Base-by-base conservation (phyloP, 2,329 filamentous ascomycete species). In the Cercospora zeae-maydis region DNA sequence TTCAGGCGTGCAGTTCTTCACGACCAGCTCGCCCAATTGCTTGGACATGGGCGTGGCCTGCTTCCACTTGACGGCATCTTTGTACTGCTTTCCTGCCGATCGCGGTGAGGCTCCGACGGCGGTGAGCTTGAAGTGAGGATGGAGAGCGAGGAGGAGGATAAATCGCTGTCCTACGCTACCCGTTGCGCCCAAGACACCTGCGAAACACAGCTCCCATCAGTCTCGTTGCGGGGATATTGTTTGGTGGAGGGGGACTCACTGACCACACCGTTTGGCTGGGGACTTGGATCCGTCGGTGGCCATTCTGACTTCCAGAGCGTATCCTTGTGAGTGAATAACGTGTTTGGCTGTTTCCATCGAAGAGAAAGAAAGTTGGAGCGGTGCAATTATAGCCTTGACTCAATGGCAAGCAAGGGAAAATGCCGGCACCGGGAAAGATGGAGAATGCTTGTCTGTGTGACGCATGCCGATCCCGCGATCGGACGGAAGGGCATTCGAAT, bases 121-220 rank as follows among this genome's bases (percentile, higher is more conserved):
- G 68, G 95, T 89, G 62, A 98, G 87, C 67, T 87, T 86, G 72
- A 98, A 90, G 77, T 90, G 86, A 14, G 93, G 93, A 79, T 98
- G 93, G 59, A 92, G 84, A 49, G 91, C 88, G 66, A 98, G 88
- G 58, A 98, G 86, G 34, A 97, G 88, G 75, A 98, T 95, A 78
- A 98, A 98, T 73, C 95, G 88, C 79, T 96, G 92, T 71, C 93
- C 93, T 13, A 98, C 93, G 36, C 92, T 96, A 74, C 95, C 95
- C 33, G 93, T 98, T 78, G 89, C 91, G 71, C 93, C 93, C 61
- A 97, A 86, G 62, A 97, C 92, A 66, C 79, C 80, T 83, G 66
- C 42, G 57, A 36, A 58, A 27, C 13, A 16, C 10, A 21, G 5
- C 39, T 62, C 55, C 51, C 39, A 19, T 58, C 31, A 59, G 54